phyloP scores from a whole-genome alignment of 139 green algal species.

The Mesostigma viride region DNA sequence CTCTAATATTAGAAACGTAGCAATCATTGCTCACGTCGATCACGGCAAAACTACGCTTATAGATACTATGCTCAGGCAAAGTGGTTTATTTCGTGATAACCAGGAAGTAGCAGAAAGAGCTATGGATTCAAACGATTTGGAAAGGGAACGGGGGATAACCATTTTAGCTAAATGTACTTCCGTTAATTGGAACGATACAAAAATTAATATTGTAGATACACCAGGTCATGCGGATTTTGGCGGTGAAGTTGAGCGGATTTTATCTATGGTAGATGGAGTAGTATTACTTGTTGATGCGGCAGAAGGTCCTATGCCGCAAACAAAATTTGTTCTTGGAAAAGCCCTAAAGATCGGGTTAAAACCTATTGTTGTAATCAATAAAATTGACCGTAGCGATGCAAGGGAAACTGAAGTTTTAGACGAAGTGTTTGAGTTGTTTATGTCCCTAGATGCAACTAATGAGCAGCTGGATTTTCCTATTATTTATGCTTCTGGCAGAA shows the following conservation, averaged over 20 bases:
- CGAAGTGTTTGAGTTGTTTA: conserved; percentile 89
- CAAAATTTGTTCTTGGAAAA: conserved; percentile 96
- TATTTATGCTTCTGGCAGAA: conserved; percentile 83
- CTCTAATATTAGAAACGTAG: conserved; percentile 42
- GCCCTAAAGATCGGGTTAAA: conserved; percentile 84
- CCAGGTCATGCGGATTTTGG: conserved; percentile 99
- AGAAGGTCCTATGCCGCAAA: conserved; percentile 87
- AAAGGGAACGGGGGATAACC: conserved; percentile 96
- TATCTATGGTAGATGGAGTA: conserved; percentile 99
- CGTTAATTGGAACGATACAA: conserved; percentile 62
- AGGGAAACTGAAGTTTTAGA: conserved; percentile 37
- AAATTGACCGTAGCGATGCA: conserved; percentile 69
- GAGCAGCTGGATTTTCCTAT: conserved; percentile 66
- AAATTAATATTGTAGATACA: conserved; percentile 99
- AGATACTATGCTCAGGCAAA: conserved; percentile 82
- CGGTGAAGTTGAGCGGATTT: conserved; percentile 94
- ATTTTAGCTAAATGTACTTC: conserved; percentile 99
- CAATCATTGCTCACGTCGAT: conserved; percentile 67
- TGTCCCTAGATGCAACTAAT: conserved; percentile 81
- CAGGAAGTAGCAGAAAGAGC: conserved; percentile 73
- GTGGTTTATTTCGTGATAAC: conserved; percentile 61
- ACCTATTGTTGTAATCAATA: conserved; percentile 97
- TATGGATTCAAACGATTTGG: conserved; percentile 95
- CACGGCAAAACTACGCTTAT: conserved; percentile 78
- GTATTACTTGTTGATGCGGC: conserved; percentile 91